Evolutionary conservation across 2,329 filamentous ascomycete genomes (phyloP).

Genomic region (Geosmithia flava): DNA sequence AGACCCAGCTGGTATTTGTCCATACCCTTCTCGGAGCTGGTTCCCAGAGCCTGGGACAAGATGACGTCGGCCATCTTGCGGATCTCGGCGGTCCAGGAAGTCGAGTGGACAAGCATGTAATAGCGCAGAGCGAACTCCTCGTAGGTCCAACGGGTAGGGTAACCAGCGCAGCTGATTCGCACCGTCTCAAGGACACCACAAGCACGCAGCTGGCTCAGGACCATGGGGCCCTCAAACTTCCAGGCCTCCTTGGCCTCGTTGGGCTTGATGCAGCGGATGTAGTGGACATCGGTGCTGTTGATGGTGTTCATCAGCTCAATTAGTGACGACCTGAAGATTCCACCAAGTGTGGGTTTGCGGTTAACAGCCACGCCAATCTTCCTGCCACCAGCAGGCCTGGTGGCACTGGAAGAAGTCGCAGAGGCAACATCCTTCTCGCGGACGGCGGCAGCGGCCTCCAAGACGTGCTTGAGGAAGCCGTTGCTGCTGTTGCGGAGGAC

Average conservation of each 20-base stretch:
- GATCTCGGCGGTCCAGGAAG: conserved; percentile 87
- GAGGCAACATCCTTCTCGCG: conserved; percentile 75
- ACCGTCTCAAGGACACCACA: conserved; percentile 99
- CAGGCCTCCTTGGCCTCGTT: conserved; percentile 94
- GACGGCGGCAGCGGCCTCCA: conserved; percentile 75
- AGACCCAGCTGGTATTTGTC: conserved; percentile 97
- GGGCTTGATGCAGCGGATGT: conserved; percentile 97
- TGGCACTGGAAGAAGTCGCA: conserved; percentile 53
- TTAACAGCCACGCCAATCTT: conserved; percentile 88
- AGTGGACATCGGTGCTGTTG: conserved; percentile 95
- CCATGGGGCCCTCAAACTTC: conserved; percentile 99
- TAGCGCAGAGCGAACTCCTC: conserved; percentile 96
- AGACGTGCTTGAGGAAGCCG: conserved; percentile 68
- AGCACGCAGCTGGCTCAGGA: conserved; percentile 88
- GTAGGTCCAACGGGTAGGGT: conserved; percentile 96
- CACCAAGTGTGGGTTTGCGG: conserved; percentile 91
- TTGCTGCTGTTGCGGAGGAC: conserved; percentile 78
- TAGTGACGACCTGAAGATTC: conserved; percentile 96
- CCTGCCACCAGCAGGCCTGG: conserved; percentile 68
- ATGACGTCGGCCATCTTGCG: conserved; percentile 90
- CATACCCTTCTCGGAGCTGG: conserved; percentile 56
- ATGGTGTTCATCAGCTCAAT: conserved; percentile 98
- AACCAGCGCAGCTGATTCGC: conserved; percentile 91
- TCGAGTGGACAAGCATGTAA: conserved; percentile 92
- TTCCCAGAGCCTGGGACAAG: conserved; percentile 73